Evolutionary conservation across 495 filamentous ascomycete genomes (phyloP), one percentile per base, ranked within the genome.

Genomic region (Penicillium taxi): DNA sequence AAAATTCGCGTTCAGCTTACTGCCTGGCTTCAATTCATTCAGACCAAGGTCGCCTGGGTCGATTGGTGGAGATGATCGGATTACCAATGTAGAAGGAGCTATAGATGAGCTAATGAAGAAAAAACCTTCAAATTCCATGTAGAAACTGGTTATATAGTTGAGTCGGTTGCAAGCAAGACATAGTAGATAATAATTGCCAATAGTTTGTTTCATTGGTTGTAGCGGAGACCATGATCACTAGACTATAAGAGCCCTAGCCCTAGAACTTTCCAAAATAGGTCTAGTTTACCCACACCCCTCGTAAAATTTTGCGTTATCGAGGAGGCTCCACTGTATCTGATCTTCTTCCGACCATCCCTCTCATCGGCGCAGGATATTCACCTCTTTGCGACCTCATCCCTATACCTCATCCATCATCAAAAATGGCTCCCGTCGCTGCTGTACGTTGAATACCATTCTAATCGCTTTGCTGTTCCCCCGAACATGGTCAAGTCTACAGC

Each of bases 381-480:
- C 58, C 58, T 75, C 72, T 75, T 75, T 75, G 70, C 70, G 70
- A 66, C 66, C 69, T 53, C 44, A 38, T 36, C 52, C 44, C 42
- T 44, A 47, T 29, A 47, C 43, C 47, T 44, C 48, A 42, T 49
- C 47, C 42, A 47, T 41, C 55, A 52, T 45, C 59, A 58, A 63
- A 41, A 61, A 77, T 77, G 74, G 65, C 66, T 55, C 67, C 67
- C 57, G n/a, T n/a, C n/a, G 67, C 52, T 55, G 61, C 70, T 70
- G 87, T 94, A 94, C 73, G 86, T 91, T 78, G 63, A 56, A 42
- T 34, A 27, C 60, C 44, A 53, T 43, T 42, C 47, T 52, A 71
- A 77, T 63, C 67, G 86, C 87, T 93, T 93, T 93, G 86, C 87
- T 93, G 86, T 82, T 80, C 72, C 62, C 52, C 63, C 59, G 41